Evolutionary conservation across 1,284 basidiomycete genomes (phyloP).

Genomic region (Trichosporon sp.): DNA sequence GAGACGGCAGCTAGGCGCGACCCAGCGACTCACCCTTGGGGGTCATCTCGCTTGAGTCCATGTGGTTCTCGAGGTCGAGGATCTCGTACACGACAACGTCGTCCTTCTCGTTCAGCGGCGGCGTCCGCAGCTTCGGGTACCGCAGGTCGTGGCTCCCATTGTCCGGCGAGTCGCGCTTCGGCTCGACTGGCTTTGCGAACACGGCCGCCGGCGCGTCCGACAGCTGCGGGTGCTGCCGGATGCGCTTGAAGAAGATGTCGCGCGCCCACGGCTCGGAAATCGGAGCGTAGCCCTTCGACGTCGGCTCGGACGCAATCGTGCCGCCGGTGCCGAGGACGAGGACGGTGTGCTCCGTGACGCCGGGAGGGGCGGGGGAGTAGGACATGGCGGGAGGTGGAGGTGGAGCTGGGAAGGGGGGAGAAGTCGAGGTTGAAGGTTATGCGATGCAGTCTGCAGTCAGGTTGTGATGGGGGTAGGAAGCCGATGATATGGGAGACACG

Average conservation of each 20-base stretch:
- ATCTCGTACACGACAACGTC: constrained; percentile 42
- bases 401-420: neutral
- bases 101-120: constrained; percentile 36
- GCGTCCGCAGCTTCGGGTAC: constrained; percentile 40
- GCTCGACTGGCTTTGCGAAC: constrained; percentile 7
- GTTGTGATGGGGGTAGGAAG: too few relatives aligned
- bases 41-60: constrained; percentile 47
- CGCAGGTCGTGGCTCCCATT: constrained; percentile 28
- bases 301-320: constrained; percentile 44
- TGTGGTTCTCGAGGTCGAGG: constrained; percentile 43
- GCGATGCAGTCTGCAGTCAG: neutral
- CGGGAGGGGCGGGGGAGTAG: neutral
- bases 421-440: neutral
- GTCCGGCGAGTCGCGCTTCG: neutral
- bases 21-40: constrained; percentile 32
- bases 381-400: neutral
- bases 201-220: constrained; percentile 17
- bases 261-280: constrained; percentile 31
- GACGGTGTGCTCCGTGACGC: constrained; percentile 16
- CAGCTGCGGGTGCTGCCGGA: constrained; percentile 43
- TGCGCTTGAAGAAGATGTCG: constrained; percentile 43
- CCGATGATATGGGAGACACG: neutral
- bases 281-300: constrained; percentile 37
- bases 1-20: neutral
- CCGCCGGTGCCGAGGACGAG: constrained; percentile 46